Percentiles rank a stretch among this genome's conserved stretches.
Evolutionary conservation across 768 basidiomycete genomes (phyloP).

Genomic region (Chalciporus piperatus): DNA sequence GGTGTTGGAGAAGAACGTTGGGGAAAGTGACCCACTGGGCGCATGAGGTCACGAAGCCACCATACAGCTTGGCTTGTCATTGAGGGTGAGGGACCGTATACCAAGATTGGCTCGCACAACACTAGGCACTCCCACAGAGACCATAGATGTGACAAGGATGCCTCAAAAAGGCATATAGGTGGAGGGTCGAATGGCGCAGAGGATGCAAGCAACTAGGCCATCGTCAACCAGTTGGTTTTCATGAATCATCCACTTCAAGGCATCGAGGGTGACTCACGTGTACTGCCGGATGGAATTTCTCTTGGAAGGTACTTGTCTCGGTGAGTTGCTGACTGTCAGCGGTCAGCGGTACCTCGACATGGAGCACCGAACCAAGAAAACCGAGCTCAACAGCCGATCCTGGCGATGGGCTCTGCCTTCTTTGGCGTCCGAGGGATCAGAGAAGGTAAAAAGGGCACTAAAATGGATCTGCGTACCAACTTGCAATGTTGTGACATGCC

Average conservation of each 20-base stretch:
- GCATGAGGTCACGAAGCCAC: slow-evolving; percentile 86
- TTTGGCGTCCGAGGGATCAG: slow-evolving; percentile 35
- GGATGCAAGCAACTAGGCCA: slow-evolving; percentile 64
- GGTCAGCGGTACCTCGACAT: slow-evolving; percentile 66
- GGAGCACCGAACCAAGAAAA: slow-evolving; percentile 75
- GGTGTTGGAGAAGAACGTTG: not conserved
- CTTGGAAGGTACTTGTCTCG: slow-evolving; percentile 47
- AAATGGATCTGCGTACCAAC: slow-evolving; percentile 56
- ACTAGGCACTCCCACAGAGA: slow-evolving; percentile 93
- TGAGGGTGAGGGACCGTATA: slow-evolving; percentile 77
- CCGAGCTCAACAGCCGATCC: slow-evolving; percentile 75
- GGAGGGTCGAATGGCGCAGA: slow-evolving; percentile 56
- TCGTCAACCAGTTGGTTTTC: not conserved
- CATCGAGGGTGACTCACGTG: slow-evolving; percentile 39
- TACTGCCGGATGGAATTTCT: slow-evolving; percentile 48
- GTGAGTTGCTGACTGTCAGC: slow-evolving; percentile 72
- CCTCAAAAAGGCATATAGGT: slow-evolving; percentile 60
- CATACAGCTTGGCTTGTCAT: slow-evolving; percentile 85
- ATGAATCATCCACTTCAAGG: not conserved
- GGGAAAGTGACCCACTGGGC: slow-evolving; percentile 57
- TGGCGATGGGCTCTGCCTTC: slow-evolving; percentile 69
- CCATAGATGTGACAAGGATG: slow-evolving; percentile 66
- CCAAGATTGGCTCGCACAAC: slow-evolving; percentile 83
- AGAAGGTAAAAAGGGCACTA: not conserved
- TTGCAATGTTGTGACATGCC: slow-evolving; percentile 81